Conservation (phyloP, 2,329 filamentous ascomycete genomes). For the Alternaria tenuissima region DNA sequence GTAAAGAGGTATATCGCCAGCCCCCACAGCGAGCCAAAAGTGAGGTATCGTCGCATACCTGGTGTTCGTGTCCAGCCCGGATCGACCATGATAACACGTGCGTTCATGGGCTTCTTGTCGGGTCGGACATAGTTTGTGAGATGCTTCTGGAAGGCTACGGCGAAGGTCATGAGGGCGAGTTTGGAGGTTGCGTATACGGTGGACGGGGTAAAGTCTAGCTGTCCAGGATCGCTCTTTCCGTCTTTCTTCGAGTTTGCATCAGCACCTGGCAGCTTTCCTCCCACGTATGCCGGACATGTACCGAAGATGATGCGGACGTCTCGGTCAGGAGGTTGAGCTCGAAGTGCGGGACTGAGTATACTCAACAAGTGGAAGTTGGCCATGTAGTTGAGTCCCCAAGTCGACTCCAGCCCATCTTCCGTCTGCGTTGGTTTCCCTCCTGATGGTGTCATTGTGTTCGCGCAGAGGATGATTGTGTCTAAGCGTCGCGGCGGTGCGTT, state of each 20-base stretch:
- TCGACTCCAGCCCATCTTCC: constrained; percentile 81
- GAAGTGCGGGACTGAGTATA: constrained; percentile 87
- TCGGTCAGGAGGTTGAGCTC: constrained; percentile 90
- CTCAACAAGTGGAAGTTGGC: constrained; percentile 94
- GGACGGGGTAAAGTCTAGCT: constrained; percentile 53
- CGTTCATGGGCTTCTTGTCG: constrained; percentile 81
- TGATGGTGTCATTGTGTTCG: constrained; percentile 75
- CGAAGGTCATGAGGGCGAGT: constrained; percentile 88
- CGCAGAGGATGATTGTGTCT: constrained; percentile 91
- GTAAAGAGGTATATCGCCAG: constrained; percentile 77
- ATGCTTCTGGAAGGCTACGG: constrained; percentile 90
- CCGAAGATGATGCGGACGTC: constrained; percentile 89
- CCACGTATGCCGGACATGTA: constrained; percentile 89
- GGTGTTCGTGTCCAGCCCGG: constrained; percentile 86
- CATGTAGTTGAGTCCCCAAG: constrained; percentile 94
- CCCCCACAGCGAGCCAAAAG: constrained; percentile 82
- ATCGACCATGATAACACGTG: constrained; percentile 85
- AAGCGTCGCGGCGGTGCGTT: constrained; percentile 87
- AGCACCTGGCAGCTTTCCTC: constrained; percentile 70
- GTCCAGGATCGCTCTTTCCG: constrained; percentile 24
- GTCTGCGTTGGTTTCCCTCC: constrained; percentile 70
- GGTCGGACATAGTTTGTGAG: constrained; percentile 83
- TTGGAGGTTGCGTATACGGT: constrained; percentile 60
- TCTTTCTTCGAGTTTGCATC: constrained; percentile 66
- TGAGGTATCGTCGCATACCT: constrained; percentile 86